These are phyloP conservation scores for Trichosporon sp. DNA, from an alignment of 1,284 basidiomycete genomes.

Conservation along the genomic window DNA sequence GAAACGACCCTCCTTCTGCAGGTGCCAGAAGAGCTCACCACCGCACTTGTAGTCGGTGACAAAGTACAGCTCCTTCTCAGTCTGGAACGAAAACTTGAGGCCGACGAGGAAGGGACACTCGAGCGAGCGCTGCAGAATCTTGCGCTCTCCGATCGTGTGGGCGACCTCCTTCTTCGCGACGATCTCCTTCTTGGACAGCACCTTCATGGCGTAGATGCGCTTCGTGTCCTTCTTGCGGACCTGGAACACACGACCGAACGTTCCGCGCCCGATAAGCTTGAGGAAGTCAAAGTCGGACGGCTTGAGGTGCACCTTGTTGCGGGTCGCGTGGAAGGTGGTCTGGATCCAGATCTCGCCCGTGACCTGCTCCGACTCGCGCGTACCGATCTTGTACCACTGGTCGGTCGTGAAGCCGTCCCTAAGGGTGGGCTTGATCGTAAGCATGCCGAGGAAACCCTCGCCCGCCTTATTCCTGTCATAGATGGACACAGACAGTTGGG, in stretches of 20 bases:
- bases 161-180: slow-evolving; percentile 99
- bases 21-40: slow-evolving; percentile 97
- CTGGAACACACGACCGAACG: slow-evolving; percentile 99
- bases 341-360: slow-evolving; percentile 94
- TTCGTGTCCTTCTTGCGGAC: slow-evolving; percentile 97
- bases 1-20: slow-evolving; percentile 92
- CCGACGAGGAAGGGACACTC: slow-evolving; percentile 98
- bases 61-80: slow-evolving; percentile 91
- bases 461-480: slow-evolving; percentile 86
- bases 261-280: slow-evolving; percentile 96
- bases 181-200: slow-evolving; percentile 97
- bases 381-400: slow-evolving; percentile 86
- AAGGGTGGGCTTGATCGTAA: slow-evolving; percentile 87
- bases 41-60: slow-evolving; percentile 99
- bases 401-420: slow-evolving; percentile 92
- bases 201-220: slow-evolving; percentile 99
- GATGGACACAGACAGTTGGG: slow-evolving; percentile 83
- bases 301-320: slow-evolving; percentile 77
- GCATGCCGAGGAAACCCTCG: slow-evolving; percentile 84
- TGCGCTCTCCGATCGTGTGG: slow-evolving; percentile 98
- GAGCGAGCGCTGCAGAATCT: slow-evolving; percentile 91
- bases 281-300: slow-evolving; percentile 97
- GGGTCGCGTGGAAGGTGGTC: slow-evolving; percentile 86
- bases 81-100: slow-evolving; percentile 98
- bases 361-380: slow-evolving; percentile 76